Evolutionary conservation across 2,329 filamentous ascomycete genomes (phyloP).

Genomic region (Clarireedia hainanense): DNA sequence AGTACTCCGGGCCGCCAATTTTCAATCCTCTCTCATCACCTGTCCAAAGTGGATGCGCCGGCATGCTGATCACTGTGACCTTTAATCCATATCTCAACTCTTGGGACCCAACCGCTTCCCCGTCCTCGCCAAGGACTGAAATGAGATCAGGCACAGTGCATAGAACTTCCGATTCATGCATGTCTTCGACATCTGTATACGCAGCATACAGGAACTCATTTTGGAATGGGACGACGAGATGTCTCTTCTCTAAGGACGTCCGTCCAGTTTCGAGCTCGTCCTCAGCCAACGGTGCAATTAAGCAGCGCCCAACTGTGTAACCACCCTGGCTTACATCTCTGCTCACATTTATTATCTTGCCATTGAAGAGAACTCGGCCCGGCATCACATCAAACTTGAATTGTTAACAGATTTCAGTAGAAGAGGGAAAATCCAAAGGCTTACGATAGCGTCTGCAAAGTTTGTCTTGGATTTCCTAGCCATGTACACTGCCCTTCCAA

Average conservation of each 20-base stretch:
- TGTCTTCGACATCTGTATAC: slow-evolving; percentile 34
- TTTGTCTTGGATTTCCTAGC: neutral
- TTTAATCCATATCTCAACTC: slow-evolving; percentile 46
- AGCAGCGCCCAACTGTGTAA: no score
- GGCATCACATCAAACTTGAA: slow-evolving; percentile 66
- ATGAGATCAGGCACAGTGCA: no score
- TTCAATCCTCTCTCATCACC: no score
- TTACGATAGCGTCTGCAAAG: no score
- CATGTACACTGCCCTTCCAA: slow-evolving; percentile 26
- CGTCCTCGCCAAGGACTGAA: slow-evolving; percentile 29
- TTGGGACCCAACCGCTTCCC: slow-evolving; percentile 42
- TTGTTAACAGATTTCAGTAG: slow-evolving; percentile 22
- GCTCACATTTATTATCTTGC: slow-evolving; percentile 8
- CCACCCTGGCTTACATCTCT: slow-evolving; percentile 8
- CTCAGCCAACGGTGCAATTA: no score
- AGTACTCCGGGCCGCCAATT: no score
- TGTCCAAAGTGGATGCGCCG: no score
- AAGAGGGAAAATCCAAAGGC: no score
- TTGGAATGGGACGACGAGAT: slow-evolving; percentile 45
- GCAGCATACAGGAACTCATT: slow-evolving; percentile 45
- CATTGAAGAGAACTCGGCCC: slow-evolving; percentile 55
- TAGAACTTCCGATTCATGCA: no score
- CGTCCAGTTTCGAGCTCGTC: no score
- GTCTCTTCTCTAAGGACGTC: neutral
- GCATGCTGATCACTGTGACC: slow-evolving; percentile 44